These are phyloP conservation scores for Hibiscus syriacus DNA, from an alignment of 345 rosid species.

Conservation along the genomic window DNA sequence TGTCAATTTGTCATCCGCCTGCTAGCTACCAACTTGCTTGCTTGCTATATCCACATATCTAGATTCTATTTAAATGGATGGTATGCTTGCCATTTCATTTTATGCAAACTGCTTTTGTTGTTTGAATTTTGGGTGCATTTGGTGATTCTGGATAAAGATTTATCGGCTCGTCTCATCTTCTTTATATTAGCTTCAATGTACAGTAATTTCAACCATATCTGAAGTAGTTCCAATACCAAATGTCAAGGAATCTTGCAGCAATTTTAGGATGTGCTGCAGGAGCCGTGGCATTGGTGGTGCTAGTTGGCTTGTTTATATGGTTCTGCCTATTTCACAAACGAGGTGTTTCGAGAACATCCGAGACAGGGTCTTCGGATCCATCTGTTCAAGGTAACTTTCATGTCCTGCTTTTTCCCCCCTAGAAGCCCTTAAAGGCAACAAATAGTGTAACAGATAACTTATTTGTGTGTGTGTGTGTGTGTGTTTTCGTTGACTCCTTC, in stretches of 20 bases:
- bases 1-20: no score
- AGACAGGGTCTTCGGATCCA: slow-evolving; percentile 78
- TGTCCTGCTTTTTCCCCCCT: neutral
- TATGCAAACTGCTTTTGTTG: neutral
- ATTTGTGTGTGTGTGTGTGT: slow-evolving; percentile 14
- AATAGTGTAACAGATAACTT: neutral
- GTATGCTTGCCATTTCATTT: neutral
- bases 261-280: slow-evolving; percentile 92
- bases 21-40: neutral
- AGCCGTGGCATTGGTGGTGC: slow-evolving; percentile 71
- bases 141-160: slow-evolving; percentile 10
- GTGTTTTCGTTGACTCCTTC: slow-evolving; percentile 25
- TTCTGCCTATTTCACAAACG: slow-evolving; percentile 43
- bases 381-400: slow-evolving; percentile 57
- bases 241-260: slow-evolving; percentile 84
- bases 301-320: slow-evolving; percentile 48
- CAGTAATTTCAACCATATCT: slow-evolving; percentile 20
- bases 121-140: slow-evolving; percentile 3
- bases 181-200: slow-evolving; percentile 42
- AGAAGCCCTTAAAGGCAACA: neutral
- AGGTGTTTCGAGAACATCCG: slow-evolving; percentile 60
- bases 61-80: neutral
- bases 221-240: slow-evolving; percentile 55
- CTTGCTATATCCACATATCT: neutral
- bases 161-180: slow-evolving; percentile 22